These are phyloP conservation scores for Globisporangium abappressorium DNA, from an alignment of 352 stramenopile genomes.

Conservation along the genomic window DNA sequence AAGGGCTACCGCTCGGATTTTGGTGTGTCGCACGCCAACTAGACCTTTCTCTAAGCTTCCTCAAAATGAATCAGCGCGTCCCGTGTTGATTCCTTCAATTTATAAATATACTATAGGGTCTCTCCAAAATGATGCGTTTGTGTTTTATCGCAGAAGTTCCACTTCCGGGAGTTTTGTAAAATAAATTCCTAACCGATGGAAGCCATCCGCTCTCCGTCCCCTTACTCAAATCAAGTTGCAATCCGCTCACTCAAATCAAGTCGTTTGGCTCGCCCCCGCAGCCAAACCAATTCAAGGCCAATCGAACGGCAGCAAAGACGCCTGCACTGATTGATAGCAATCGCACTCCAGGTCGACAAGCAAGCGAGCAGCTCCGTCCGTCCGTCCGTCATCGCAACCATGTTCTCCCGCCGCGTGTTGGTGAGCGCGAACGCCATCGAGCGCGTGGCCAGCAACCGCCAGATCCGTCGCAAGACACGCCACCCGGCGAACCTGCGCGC, in stretches of 20 bases:
- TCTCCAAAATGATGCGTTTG: too few relatives aligned
- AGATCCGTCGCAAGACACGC: slow-evolving; percentile 80
- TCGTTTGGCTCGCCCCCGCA: neutral
- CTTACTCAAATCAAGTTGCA: neutral
- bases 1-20: slow-evolving; percentile 75
- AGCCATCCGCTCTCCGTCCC: neutral
- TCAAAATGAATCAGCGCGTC: too few relatives aligned
- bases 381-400: slow-evolving; percentile 14
- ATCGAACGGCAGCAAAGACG: neutral
- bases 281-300: neutral
- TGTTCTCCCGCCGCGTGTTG: slow-evolving; percentile 66
- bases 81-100: too few relatives aligned
- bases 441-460: slow-evolving; percentile 80
- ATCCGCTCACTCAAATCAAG: neutral
- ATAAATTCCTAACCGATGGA: too few relatives aligned
- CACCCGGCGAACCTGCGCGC: slow-evolving; percentile 71
- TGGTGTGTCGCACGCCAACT: slow-evolving; percentile 37
- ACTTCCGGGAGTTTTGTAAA: too few relatives aligned
- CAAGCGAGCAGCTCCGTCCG: slow-evolving; percentile 2
- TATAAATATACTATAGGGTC: too few relatives aligned
- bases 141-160: too few relatives aligned
- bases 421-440: slow-evolving; percentile 43
- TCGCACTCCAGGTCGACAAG: neutral
- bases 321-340: neutral
- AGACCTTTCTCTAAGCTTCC: neutral